Evolutionary conservation across 371 early-diverging fungal species (phyloP).

Genomic region (Mortierella polycephala): DNA sequence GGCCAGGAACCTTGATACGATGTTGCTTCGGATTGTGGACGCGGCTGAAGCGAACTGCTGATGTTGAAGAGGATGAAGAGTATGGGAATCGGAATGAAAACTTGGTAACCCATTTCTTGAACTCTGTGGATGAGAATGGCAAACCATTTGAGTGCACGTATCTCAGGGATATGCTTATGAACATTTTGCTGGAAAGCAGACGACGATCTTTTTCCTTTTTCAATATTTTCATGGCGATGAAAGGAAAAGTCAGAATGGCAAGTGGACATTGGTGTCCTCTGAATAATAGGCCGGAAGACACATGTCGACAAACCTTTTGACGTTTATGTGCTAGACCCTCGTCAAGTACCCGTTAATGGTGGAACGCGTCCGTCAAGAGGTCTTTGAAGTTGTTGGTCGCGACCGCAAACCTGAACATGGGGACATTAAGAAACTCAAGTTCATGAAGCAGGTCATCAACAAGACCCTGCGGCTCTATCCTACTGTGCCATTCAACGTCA

Average conservation of each 20-base stretch:
- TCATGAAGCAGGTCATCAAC: conserved; percentile 58
- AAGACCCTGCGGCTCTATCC: conserved; percentile 59
- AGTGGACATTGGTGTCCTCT: background rate
- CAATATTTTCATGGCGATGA: background rate
- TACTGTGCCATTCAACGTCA: conserved; percentile 52
- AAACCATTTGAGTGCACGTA: conserved; percentile 49
- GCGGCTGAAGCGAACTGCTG: conserved; percentile 25
- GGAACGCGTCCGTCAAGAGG: conserved; percentile 58
- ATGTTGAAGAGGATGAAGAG: conserved; percentile 10
- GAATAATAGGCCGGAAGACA: conserved; percentile 60
- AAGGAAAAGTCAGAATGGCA: background rate
- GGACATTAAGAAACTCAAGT: conserved; percentile 56
- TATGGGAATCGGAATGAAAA: conserved; percentile 38
- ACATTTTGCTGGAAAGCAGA: conserved; percentile 34
- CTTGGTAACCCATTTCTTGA: conserved; percentile 44
- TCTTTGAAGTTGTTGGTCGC: conserved; percentile 55
- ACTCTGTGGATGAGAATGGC: conserved; percentile 51
- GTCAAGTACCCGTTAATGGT: conserved; percentile 59
- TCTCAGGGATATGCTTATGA: conserved; percentile 55
- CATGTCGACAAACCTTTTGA: conserved; percentile 63
- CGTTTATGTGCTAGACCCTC: conserved; percentile 55
- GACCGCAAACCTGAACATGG: conserved; percentile 47
- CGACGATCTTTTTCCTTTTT: background rate
- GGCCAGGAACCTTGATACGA: conserved; percentile 48
- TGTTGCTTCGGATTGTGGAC: conserved; percentile 47